Percentiles rank a stretch among this genome's conserved stretches.
Conservation (phyloP, 768 basidiomycete genomes). For the Auricularia auricula-judae region DNA sequence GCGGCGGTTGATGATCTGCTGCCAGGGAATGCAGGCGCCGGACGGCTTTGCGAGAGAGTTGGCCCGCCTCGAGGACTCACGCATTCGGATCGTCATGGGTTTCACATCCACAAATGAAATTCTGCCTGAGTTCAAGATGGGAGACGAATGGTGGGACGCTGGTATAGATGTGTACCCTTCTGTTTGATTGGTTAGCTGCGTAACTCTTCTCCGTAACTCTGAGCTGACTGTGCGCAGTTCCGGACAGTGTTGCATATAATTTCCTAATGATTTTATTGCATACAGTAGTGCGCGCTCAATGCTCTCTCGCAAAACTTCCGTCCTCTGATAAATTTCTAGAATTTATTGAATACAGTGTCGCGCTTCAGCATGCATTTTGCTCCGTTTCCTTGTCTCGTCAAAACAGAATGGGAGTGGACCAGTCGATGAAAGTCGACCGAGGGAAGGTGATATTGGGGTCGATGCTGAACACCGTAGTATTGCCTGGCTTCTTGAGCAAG, state of each 20-base stretch:
- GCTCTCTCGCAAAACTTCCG: too few species aligned
- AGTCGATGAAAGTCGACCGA: conserved; percentile 7
- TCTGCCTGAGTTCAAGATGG: background rate
- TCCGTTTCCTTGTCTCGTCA: background rate
- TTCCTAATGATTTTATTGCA: too few species aligned
- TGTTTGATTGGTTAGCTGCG: background rate
- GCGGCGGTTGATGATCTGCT: background rate
- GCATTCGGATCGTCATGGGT: background rate
- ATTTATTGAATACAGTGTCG: too few species aligned
- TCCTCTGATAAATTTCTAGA: too few species aligned
- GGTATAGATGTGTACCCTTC: background rate
- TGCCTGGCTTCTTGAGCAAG: conserved; percentile 8
- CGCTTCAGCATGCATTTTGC: too few species aligned
- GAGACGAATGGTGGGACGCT: background rate
- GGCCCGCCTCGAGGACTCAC: background rate
- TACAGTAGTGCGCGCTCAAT: too few species aligned
- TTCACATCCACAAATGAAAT: background rate
- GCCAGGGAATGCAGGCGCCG: background rate
- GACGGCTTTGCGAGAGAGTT: background rate
- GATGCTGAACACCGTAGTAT: conserved; percentile 9
- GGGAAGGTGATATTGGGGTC: conserved; percentile 9
- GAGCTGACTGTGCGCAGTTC: too few species aligned
- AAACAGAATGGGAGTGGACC: conserved; percentile 7
- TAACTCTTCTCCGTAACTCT: too few species aligned
- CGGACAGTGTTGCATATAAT: too few species aligned